Conservation (phyloP, 208 protist species). For the Wallacemonas rigidus region DNA sequence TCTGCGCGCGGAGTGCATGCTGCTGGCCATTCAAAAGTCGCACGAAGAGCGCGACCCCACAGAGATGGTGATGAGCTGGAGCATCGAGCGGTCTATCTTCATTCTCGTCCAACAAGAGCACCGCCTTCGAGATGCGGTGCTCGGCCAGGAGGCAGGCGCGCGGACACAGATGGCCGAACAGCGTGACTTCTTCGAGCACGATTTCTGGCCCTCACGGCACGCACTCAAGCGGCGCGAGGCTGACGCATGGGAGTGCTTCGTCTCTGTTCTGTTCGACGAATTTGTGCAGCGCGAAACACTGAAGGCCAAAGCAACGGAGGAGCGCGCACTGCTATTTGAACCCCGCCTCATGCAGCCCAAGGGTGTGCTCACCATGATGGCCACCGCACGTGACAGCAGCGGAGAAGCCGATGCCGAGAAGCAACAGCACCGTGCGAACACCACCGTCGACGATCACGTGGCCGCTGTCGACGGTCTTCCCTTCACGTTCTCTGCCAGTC, state of each 20-base stretch:
- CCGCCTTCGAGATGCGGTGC: neutral
- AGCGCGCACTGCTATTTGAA: constrained; percentile 5
- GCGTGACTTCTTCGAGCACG: neutral
- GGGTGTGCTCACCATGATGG: neutral
- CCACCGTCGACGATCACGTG: neutral
- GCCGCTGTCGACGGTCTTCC: neutral
- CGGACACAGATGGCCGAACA: neutral
- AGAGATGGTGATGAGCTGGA: constrained; percentile 11
- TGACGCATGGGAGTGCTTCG: constrained; percentile 8
- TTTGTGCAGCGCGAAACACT: neutral
- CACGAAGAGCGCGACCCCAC: neutral
- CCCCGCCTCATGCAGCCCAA: neutral
- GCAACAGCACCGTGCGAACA: neutral
- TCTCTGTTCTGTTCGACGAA: constrained; percentile 9
- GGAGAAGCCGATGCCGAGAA: neutral
- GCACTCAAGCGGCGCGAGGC: neutral
- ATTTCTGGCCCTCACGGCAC: neutral
- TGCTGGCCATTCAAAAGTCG: constrained; percentile 7
- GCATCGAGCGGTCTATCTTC: constrained; percentile 8
- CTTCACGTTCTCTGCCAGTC: constrained; percentile 8
- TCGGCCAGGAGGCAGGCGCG: neutral
- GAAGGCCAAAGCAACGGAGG: neutral
- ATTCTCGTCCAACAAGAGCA: constrained; percentile 5
- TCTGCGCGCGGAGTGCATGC: constrained; percentile 7
- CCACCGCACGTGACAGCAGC: neutral